A percentile compares a stretch with the other conserved stretches of the same genome.
phyloP scores from a whole-genome alignment of 2,329 filamentous ascomycete species.

The Nemania sp. region DNA sequence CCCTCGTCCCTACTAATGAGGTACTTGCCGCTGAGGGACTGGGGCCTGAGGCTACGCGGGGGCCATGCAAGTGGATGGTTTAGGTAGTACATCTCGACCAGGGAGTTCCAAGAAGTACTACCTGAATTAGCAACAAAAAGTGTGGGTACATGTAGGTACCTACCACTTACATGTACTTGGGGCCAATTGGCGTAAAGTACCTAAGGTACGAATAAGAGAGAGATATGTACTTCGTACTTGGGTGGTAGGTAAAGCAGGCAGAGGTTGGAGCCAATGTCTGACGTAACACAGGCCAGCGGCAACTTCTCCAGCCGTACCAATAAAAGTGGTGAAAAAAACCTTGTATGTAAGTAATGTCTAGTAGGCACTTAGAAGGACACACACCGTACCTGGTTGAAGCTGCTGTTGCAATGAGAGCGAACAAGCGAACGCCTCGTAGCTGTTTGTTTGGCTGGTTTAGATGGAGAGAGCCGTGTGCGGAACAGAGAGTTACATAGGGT shows the following conservation, averaged over 20 bases:
- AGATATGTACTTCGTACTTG: neutral
- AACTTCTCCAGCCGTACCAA: too few species aligned
- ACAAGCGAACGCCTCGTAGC: constrained; percentile 9
- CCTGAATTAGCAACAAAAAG: too few species aligned
- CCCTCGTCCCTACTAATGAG: too few species aligned
- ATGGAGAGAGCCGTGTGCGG: neutral
- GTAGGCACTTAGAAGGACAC: too few species aligned
- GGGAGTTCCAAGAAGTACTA: neutral
- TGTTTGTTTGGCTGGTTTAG: neutral
- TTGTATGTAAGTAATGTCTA: neutral
- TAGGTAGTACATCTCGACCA: too few species aligned
- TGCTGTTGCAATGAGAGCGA: neutral
- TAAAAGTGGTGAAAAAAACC: too few species aligned
- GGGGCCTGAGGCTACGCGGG: too few species aligned
- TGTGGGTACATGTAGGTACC: too few species aligned
- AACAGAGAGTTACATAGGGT: too few species aligned
- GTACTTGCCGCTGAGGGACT: too few species aligned
- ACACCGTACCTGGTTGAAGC: neutral
- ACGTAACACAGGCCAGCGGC: too few species aligned
- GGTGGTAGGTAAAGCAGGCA: neutral
- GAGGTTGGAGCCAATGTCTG: too few species aligned
- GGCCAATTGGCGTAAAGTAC: constrained; percentile 21
- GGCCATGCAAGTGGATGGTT: constrained; percentile 22
- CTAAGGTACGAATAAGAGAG: constrained; percentile 3
- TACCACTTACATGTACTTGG: neutral